Evolutionary conservation across 1,139 yeast species (phyloP).

Genomic region (Yamadazyma membranifaciens): DNA sequence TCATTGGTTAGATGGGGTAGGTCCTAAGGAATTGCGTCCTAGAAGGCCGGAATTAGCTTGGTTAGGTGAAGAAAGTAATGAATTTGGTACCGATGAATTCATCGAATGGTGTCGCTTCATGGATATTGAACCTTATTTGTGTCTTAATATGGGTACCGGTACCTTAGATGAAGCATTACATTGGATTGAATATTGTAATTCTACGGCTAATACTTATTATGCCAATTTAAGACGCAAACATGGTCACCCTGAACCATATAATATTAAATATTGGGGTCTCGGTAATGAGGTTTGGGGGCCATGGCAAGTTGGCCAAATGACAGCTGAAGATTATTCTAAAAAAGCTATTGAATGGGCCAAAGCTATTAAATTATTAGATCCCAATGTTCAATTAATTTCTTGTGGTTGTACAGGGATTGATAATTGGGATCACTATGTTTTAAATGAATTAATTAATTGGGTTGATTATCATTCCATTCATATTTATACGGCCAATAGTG

Average conservation of each 20-base stretch:
- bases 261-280: slow-evolving; percentile 33
- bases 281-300: slow-evolving; percentile 36
- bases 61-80: slow-evolving; percentile 27
- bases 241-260: slow-evolving; percentile 30
- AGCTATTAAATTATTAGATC: slow-evolving; percentile 28
- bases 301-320: slow-evolving; percentile 34
- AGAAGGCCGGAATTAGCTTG: slow-evolving; percentile 32
- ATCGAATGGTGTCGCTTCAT: slow-evolving; percentile 28
- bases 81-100: slow-evolving; percentile 32
- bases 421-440: slow-evolving; percentile 27
- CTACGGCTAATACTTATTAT: slow-evolving; percentile 26
- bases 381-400: slow-evolving; percentile 22
- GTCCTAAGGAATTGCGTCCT: slow-evolving; percentile 26
- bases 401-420: slow-evolving; percentile 28
- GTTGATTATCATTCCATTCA: slow-evolving; percentile 31
- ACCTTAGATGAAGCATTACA: slow-evolving; percentile 31
- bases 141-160: slow-evolving; percentile 35
- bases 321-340: slow-evolving; percentile 25
- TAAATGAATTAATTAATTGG: slow-evolving; percentile 22
- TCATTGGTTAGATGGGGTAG: slow-evolving; percentile 33
- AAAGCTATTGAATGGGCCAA: slow-evolving; percentile 31
- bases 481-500: slow-evolving; percentile 25
- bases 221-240: slow-evolving; percentile 24
- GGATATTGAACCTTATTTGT: slow-evolving; percentile 27
- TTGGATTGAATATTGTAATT: slow-evolving; percentile 33